phyloP scores from a whole-genome alignment of 2,329 filamentous ascomycete genomes.

The Alternaria sp. region DNA sequence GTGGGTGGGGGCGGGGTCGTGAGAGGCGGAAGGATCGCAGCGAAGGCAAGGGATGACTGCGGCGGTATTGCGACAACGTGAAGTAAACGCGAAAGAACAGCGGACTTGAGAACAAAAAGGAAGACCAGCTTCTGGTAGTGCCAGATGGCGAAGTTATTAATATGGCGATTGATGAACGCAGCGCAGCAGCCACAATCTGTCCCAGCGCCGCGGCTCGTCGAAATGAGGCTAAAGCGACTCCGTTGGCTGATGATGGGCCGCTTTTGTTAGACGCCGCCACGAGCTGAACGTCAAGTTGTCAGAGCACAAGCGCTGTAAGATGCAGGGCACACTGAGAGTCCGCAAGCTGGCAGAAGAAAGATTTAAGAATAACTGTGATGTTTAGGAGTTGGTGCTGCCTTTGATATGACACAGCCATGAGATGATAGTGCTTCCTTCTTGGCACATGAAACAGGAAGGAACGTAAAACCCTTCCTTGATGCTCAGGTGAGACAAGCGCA shows the following conservation, averaged over 20 bases:
- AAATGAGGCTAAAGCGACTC: conserved; percentile 26
- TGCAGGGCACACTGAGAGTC: conserved; percentile 10
- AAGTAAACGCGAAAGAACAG: conserved; percentile 9
- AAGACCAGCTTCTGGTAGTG: conserved; percentile 46
- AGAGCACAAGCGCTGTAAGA: conserved; percentile 1
- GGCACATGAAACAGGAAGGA: conserved; percentile 40
- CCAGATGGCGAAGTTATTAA: conserved; percentile 38
- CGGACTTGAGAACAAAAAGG: conserved; percentile 23
- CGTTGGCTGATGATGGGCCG: conserved; percentile 32
- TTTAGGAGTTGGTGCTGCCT: background rate
- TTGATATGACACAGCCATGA: background rate
- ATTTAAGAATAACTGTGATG: conserved; percentile 3
- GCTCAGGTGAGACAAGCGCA: conserved; percentile 34
- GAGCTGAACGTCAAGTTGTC: conserved; percentile 19
- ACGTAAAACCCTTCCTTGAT: conserved; percentile 28
- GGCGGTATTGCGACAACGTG: conserved; percentile 26
- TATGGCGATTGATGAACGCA: conserved; percentile 24
- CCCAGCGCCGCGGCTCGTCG: conserved; percentile 23
- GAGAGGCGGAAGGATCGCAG: conserved; percentile 23
- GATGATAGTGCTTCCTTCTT: conserved; percentile 30
- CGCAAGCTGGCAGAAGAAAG: background rate
- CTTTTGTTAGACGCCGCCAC: conserved; percentile 23
- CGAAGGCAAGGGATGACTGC: conserved; percentile 14
- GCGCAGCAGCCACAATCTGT: conserved; percentile 26
- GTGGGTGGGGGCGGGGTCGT: conserved; percentile 23